Base-by-base conservation (phyloP, 2,329 filamentous ascomycete species). In the Cephalotrichum gorgonifer region DNA sequence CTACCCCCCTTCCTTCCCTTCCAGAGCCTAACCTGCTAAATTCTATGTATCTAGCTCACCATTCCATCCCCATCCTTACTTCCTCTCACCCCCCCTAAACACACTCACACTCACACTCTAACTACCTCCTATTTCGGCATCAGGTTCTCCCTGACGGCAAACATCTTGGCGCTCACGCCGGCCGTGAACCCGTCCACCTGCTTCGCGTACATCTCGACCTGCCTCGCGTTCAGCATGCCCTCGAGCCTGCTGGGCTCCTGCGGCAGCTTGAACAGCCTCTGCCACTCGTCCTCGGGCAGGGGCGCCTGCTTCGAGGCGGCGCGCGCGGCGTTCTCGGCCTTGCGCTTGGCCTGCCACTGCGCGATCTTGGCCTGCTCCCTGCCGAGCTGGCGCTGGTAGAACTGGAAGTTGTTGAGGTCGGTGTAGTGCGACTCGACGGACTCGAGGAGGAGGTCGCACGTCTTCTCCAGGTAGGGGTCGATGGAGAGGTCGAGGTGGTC, bases 341-440 rank as follows among this genome's bases (percentile, higher is more conserved):
- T 95, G 64, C 93, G 85, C 82, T 98, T 97, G 53, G 84, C 73
- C 72, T 97, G 91, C 93, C 93, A 98, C 56, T 89, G 85, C 49
- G 87, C 83, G 60, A 98, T 96, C 80, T 97, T 98, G 61, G 86
- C 73, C 73, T 98, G 93, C 74, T 98, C 93, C 59, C 93, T 87
- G 48, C 84, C 85, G 51, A 97, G 78, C 63, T 94, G 89, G 61
- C 93, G 82, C 73, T 96, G 89, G 75, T 96, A 96, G 78, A 79
- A 81, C 69, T 96, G 90, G 74, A 94, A 93, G 79, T 98, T 98
- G 81, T 97, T 97, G 66, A 95, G 85, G 71, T 98, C 93, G 52
- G 90, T 95, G 73, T 97, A 93, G 75, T 98, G 93, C 50, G 86
- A 85, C 75, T 98, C 93, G 66, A 98, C 95, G 74, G 86, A 89